A percentile compares a stretch with the other conserved stretches of the same genome.
Evolutionary conservation across 2,329 filamentous ascomycete genomes (phyloP).

Genomic region (Fusarium veterinarium): DNA sequence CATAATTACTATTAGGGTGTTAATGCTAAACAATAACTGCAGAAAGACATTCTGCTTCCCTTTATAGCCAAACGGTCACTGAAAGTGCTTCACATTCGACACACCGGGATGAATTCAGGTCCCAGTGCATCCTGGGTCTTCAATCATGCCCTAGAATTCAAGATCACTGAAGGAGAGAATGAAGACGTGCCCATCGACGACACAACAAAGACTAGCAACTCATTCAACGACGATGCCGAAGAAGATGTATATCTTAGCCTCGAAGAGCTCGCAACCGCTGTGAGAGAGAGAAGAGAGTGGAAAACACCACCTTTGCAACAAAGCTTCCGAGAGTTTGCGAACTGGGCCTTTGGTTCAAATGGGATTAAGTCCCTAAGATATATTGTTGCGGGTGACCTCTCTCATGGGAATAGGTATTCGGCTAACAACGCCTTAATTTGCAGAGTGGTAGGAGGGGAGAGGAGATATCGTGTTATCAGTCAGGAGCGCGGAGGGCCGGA

Average conservation of each 20-base stretch:
- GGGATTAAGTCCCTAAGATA: background rate
- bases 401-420: accelerated
- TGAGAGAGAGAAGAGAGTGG: background rate
- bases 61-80: background rate
- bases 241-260: accelerated
- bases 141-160: background rate
- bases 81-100: slow-evolving; percentile 1
- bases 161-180: background rate
- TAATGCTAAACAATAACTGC: accelerated
- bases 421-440: background rate
- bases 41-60: background rate
- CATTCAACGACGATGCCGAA: accelerated
- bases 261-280: accelerated
- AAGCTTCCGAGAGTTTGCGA: background rate
- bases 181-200: background rate
- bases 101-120: background rate
- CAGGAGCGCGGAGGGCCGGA: background rate
- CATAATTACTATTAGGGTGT: accelerated
- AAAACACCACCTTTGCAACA: background rate
- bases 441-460: accelerated
- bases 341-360: background rate
- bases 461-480: background rate
- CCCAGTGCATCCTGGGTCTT: background rate
- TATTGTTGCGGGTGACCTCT: accelerated
- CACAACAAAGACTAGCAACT: accelerated